phyloP scores from a whole-genome alignment of 2,329 filamentous ascomycete genomes.

The Pyricularia pennisetigena region DNA sequence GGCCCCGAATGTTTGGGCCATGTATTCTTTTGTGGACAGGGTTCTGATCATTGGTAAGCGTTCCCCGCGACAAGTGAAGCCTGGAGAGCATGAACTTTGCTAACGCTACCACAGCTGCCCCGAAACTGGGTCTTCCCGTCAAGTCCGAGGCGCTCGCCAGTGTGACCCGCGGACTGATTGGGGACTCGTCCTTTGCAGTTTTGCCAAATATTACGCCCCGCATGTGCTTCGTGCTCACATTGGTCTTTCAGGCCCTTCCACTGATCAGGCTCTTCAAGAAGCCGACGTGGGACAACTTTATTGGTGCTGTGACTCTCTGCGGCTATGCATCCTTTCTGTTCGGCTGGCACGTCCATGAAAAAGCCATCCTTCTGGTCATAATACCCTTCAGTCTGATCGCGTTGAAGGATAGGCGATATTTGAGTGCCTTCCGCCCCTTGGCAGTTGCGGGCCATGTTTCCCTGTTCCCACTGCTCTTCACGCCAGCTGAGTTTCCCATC shows the following conservation, averaged over 20 bases:
- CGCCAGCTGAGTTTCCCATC: conserved; percentile 81
- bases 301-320: conserved; percentile 83
- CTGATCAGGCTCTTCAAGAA: conserved; percentile 72
- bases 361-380: conserved; percentile 88
- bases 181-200: conserved; percentile 88
- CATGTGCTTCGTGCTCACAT: conserved; percentile 71
- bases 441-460: conserved; percentile 93
- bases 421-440: conserved; percentile 83
- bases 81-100: neutral
- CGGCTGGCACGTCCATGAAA: conserved; percentile 98
- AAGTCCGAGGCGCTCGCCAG: conserved; percentile 70
- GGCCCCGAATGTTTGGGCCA: conserved; percentile 94
- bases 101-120: conserved; percentile 55
- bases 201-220: conserved; percentile 77
- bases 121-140: conserved; percentile 65
- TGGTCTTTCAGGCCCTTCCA: conserved; percentile 71
- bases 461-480: conserved; percentile 89
- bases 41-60: conserved; percentile 67
- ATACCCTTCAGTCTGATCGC: conserved; percentile 92
- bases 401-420: conserved; percentile 78
- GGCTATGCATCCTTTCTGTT: conserved; percentile 96
- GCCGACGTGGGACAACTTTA: conserved; percentile 81
- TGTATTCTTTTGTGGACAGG: conserved; percentile 88
- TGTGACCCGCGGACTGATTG: conserved; percentile 85
- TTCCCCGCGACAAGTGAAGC: neutral